These are phyloP conservation scores for Hypoxylon subgilvum DNA, from an alignment of 495 filamentous ascomycete genomes.

Conservation along the genomic window DNA sequence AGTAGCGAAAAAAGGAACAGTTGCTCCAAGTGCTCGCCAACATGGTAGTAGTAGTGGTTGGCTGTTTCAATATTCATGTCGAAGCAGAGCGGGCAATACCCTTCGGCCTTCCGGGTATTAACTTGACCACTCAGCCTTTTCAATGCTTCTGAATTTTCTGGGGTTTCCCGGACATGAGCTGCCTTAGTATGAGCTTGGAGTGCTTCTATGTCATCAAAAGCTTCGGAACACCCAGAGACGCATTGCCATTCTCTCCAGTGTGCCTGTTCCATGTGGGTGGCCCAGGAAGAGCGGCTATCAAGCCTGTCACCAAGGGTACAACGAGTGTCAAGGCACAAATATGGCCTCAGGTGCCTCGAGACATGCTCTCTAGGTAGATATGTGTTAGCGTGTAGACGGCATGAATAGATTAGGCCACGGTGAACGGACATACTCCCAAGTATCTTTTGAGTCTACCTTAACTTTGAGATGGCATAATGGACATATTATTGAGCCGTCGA, in stretches of 20 bases:
- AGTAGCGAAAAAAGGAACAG: neutral
- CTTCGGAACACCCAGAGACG: neutral
- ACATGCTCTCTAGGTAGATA: constrained; percentile 28
- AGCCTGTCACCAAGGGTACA: neutral
- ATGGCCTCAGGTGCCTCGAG: constrained; percentile 36
- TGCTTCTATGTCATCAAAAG: neutral
- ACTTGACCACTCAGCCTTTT: neutral
- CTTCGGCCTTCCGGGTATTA: neutral
- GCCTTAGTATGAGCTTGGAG: neutral
- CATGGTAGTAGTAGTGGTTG: neutral
- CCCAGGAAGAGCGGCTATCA: neutral
- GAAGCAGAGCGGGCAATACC: neutral
- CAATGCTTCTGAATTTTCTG: neutral
- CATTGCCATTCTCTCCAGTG: constrained; percentile 1
- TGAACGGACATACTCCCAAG: constrained; percentile 39
- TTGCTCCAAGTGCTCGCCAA: neutral
- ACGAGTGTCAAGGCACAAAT: constrained; percentile 26
- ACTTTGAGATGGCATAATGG: constrained; percentile 43
- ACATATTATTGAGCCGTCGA: constrained; percentile 39
- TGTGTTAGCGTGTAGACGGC: neutral
- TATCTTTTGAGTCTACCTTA: constrained; percentile 23
- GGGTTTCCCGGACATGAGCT: neutral
- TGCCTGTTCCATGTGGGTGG: neutral
- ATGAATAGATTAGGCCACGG: neutral
- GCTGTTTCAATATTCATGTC: neutral